A percentile compares a stretch with the other conserved stretches of the same genome.
phyloP scores from a whole-genome alignment of 495 filamentous ascomycete genomes.

The Xylaria palmicola region DNA sequence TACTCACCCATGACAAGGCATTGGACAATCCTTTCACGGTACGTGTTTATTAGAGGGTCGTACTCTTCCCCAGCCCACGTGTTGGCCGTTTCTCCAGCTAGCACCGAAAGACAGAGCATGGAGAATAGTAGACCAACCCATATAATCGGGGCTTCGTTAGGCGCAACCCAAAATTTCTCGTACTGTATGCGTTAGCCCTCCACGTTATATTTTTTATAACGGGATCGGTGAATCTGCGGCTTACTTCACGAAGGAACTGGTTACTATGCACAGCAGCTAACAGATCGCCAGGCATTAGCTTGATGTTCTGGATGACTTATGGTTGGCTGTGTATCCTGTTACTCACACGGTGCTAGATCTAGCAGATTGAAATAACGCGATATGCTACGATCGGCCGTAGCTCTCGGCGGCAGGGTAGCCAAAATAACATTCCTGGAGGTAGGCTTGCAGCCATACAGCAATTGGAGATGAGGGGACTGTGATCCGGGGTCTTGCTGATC shows the following conservation, averaged over 20 bases:
- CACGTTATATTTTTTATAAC: neutral
- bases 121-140: slow-evolving; percentile 36
- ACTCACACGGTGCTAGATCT: slow-evolving; percentile 22
- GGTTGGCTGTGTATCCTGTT: neutral
- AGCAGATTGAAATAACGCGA: slow-evolving; percentile 40
- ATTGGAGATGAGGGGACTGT: slow-evolving; percentile 18
- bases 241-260: slow-evolving; percentile 37
- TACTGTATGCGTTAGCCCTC: slow-evolving; percentile 22
- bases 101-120: slow-evolving; percentile 28
- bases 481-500: neutral
- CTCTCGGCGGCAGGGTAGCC: slow-evolving; percentile 32
- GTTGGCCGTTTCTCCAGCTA: neutral
- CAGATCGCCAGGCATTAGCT: neutral
- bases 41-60: slow-evolving; percentile 6
- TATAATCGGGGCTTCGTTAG: slow-evolving; percentile 23
- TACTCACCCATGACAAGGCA: slow-evolving; percentile 40
- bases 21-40: slow-evolving; percentile 29
- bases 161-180: slow-evolving; percentile 30
- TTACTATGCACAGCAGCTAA: slow-evolving; percentile 32
- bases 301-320: neutral
- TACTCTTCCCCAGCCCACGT: neutral
- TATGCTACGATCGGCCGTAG: slow-evolving; percentile 36
- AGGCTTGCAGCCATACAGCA: slow-evolving; percentile 36
- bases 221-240: neutral
- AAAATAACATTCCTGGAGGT: slow-evolving; percentile 38